Evolutionary conservation across 1,139 yeast genomes (phyloP).

Genomic region (Maudiozyma humilis): DNA sequence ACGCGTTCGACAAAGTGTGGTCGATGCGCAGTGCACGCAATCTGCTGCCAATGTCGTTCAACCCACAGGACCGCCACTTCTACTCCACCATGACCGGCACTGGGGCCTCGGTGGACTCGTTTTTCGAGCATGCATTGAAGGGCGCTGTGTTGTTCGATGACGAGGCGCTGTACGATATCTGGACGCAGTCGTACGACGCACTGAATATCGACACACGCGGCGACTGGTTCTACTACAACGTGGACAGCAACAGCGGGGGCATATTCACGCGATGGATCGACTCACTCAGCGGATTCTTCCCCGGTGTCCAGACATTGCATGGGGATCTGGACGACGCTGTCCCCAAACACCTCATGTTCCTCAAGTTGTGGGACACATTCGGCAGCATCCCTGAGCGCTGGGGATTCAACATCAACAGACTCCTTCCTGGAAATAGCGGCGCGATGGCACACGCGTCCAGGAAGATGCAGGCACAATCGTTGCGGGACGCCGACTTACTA

Average conservation of each 20-base stretch:
- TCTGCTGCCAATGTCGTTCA: constrained; percentile 70
- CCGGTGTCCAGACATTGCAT: constrained; percentile 71
- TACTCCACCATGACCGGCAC: constrained; percentile 61
- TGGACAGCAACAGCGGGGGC: constrained; percentile 47
- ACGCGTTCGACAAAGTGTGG: constrained; percentile 70
- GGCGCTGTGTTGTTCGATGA: constrained; percentile 68
- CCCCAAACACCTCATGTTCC: constrained; percentile 51
- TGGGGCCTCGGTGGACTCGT: constrained; percentile 92
- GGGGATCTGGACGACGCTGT: constrained; percentile 69
- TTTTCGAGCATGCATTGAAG: constrained; percentile 81
- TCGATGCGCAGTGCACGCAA: constrained; percentile 50
- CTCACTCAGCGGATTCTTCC: constrained; percentile 78
- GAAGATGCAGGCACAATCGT: neutral
- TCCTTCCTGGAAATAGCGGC: neutral
- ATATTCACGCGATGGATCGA: constrained; percentile 66
- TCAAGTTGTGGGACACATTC: constrained; percentile 72
- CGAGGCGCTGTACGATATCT: constrained; percentile 48
- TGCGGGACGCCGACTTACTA: no score
- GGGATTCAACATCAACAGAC: constrained; percentile 36
- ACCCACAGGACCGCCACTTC: constrained; percentile 52
- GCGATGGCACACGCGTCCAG: neutral
- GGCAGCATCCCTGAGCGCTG: constrained; percentile 87
- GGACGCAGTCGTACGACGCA: constrained; percentile 52
- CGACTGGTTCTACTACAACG: constrained; percentile 55
- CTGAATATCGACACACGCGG: constrained; percentile 42